phyloP scores from a whole-genome alignment of 1,139 yeast species.

The Magnusiomyces clavatus region DNA sequence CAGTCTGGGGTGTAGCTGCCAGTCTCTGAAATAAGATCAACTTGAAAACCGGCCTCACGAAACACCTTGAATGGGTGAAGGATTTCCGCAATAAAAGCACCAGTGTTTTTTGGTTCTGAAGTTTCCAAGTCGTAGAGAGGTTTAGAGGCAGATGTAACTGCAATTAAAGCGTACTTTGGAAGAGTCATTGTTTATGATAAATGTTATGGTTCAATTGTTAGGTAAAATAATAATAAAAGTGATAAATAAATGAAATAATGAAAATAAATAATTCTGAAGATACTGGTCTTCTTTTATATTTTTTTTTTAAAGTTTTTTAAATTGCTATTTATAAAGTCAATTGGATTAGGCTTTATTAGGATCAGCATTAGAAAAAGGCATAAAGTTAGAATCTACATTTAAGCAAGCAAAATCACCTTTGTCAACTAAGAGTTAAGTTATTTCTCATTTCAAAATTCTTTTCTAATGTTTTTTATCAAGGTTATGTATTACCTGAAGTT shows the following conservation, averaged over 20 bases:
- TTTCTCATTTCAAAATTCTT: too few relatives aligned
- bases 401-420: too few relatives aligned
- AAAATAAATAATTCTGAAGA: too few relatives aligned
- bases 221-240: background rate
- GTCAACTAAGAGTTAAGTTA: too few relatives aligned
- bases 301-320: too few relatives aligned
- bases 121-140: slow-evolving; percentile 48
- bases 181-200: background rate
- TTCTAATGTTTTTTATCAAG: too few relatives aligned
- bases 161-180: slow-evolving; percentile 40
- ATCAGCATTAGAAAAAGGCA: too few relatives aligned
- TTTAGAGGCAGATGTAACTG: slow-evolving; percentile 44
- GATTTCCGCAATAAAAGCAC: slow-evolving; percentile 50
- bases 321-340: too few relatives aligned
- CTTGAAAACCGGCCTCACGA: slow-evolving; percentile 41
- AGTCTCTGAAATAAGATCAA: slow-evolving; percentile 49
- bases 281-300: too few relatives aligned
- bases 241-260: background rate
- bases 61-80: slow-evolving; percentile 48
- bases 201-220: background rate
- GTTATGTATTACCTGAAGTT: too few relatives aligned
- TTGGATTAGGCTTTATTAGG: too few relatives aligned
- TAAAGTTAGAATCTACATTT: too few relatives aligned
- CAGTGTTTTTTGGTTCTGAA: slow-evolving; percentile 35
- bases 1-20: slow-evolving; percentile 37